Base-by-base conservation (phyloP, 768 basidiomycete species). In the Lactarius deliciosus region DNA sequence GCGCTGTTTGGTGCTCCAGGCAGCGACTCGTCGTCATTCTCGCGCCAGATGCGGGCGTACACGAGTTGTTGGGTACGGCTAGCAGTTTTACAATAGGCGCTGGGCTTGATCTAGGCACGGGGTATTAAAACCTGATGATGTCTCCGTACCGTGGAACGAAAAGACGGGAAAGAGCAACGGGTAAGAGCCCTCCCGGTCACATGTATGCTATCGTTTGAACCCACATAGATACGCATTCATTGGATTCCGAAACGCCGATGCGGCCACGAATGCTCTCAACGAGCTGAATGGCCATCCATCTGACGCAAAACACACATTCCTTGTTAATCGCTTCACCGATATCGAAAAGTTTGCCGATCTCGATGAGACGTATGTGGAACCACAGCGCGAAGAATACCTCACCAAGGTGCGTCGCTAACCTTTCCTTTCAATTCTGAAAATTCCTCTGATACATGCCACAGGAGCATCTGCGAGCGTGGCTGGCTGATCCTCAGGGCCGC, bases 391-490 rank as follows among this genome's bases (percentile, higher is more conserved):
- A 72, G 87, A 89, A 64, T 97, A 89, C 75, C 80, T 80, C 58
- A 82, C 92, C 43, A 87, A 89, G 79, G 94, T 94, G 69, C 38
- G 80, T 67, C 5, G n/a, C 45, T 43, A 1, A 62, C 59, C 5
- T n/a, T 32, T 60, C 63, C 53, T 28, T n/a, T 15, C 57, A 22
- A 62, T 20, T 25, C 18, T 34, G 50, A 11, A 20, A 38, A 53
- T 20, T 62, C 6, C 11, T 53, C 43, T 56, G 6, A 66, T 30
- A 53, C 25, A 55, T 28, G 25, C 9, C 55, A 38, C 70, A 98
- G 94, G 97, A 98, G 76, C 96, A 99, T 79, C 84, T 98, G 68
- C 86, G 93, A 57, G 91, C 92, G 61, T 99, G 96, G 96, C 84
- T 98, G 61, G 92, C 88, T 30, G 97, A 99, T 78, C 81, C 86